These are phyloP conservation scores for Leccinum barrowsii DNA, from an alignment of 768 basidiomycete genomes.

Conservation along the genomic window DNA sequence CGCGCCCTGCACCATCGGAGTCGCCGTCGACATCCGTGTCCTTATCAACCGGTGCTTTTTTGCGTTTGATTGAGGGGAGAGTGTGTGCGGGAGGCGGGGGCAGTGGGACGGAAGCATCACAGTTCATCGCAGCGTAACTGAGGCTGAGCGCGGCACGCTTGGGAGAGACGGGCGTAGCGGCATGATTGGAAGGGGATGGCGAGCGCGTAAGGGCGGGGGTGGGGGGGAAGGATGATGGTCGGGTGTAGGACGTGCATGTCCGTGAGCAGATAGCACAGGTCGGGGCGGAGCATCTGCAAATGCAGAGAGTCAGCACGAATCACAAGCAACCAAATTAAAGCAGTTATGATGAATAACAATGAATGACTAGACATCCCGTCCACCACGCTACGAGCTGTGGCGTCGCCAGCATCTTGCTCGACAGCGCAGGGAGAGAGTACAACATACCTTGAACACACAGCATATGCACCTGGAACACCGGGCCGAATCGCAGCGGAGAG, in stretches of 20 bases:
- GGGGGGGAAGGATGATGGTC: slow-evolving; percentile 32
- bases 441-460: slow-evolving; percentile 23
- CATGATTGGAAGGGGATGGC: slow-evolving; percentile 24
- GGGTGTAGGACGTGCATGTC: slow-evolving; percentile 34
- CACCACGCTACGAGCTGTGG: background rate
- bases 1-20: background rate
- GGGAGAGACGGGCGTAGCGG: slow-evolving; percentile 20
- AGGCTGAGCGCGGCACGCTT: slow-evolving; percentile 27
- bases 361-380: background rate
- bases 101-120: slow-evolving; percentile 1
- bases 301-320: slow-evolving; percentile 3
- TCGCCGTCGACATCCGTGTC: slow-evolving; percentile 15
- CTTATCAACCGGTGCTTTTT: slow-evolving; percentile 26
- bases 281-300: slow-evolving; percentile 30
- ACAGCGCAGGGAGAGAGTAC: background rate
- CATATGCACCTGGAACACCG: slow-evolving; percentile 6
- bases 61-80: slow-evolving; percentile 21
- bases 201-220: slow-evolving; percentile 36
- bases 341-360: background rate
- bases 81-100: background rate
- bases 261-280: slow-evolving; percentile 37
- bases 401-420: background rate
- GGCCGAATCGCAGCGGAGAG: slow-evolving; percentile 19
- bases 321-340: background rate
- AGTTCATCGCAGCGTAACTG: slow-evolving; percentile 23